Evolutionary conservation across 805 yeast species (phyloP).

Genomic region (Pichia scutulata): DNA sequence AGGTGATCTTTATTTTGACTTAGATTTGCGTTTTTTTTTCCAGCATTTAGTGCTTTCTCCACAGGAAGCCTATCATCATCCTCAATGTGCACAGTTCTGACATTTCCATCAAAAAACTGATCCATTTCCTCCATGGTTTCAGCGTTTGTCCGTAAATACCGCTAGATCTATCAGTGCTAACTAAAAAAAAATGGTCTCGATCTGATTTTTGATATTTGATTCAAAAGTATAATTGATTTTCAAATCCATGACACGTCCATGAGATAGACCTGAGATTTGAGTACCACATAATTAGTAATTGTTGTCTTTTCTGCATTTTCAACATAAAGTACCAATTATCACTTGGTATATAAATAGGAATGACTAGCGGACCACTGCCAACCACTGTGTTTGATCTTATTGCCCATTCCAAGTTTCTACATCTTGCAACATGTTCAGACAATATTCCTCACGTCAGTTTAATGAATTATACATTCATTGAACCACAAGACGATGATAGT

Average conservation of each 20-base stretch:
- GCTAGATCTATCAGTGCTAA: no score
- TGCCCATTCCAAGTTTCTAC: slow-evolving; percentile 62
- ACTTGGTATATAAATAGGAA: background rate
- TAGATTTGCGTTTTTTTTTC: background rate
- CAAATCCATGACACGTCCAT: background rate
- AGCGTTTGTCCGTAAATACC: background rate
- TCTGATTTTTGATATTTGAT: background rate
- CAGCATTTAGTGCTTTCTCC: background rate
- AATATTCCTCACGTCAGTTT: slow-evolving; percentile 79
- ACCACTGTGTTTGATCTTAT: slow-evolving; percentile 37
- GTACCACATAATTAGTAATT: background rate
- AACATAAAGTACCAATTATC: background rate
- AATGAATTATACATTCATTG: slow-evolving; percentile 79
- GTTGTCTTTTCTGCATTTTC: background rate
- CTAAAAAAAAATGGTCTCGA: background rate
- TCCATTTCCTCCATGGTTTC: background rate
- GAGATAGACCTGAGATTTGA: background rate
- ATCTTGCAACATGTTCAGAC: slow-evolving; percentile 66
- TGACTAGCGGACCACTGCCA: slow-evolving; percentile 23
- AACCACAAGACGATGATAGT: slow-evolving; percentile 26
- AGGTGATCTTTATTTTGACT: background rate
- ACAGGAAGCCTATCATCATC: background rate
- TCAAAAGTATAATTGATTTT: no score
- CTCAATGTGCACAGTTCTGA: background rate
- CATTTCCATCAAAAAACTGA: background rate